These are phyloP conservation scores for Russula vinacea DNA, from an alignment of 768 basidiomycete species.

Conservation along the genomic window DNA sequence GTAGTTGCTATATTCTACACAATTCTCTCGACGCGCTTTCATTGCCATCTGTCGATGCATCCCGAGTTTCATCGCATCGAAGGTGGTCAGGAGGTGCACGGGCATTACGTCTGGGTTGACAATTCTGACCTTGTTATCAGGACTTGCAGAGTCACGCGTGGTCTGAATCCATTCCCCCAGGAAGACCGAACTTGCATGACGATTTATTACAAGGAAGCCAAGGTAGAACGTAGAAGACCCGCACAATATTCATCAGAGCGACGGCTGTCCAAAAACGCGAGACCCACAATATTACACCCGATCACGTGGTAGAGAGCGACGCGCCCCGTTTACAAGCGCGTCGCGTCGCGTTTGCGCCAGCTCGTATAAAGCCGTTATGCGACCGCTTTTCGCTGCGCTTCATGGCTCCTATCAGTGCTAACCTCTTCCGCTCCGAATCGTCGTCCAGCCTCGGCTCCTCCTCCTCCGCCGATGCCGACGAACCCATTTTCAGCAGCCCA, in stretches of 20 bases:
- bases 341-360: slow-evolving; percentile 18
- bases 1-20: neutral
- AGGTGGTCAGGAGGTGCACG: neutral
- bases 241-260: too few relatives aligned
- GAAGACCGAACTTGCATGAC: neutral
- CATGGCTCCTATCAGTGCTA: slow-evolving; percentile 20
- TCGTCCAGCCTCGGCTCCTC: slow-evolving; percentile 25
- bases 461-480: slow-evolving; percentile 19
- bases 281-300: too few relatives aligned
- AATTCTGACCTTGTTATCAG: neutral
- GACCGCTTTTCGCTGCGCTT: neutral
- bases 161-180: too few relatives aligned
- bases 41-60: neutral
- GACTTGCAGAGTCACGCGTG: neutral
- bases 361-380: slow-evolving; percentile 20
- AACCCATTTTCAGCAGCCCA: slow-evolving; percentile 3
- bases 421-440: slow-evolving; percentile 23
- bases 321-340: slow-evolving; percentile 22
- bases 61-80: neutral
- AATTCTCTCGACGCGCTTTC: neutral
- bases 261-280: neutral
- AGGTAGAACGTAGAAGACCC: neutral
- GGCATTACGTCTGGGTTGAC: neutral
- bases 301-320: slow-evolving; percentile 2
- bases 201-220: neutral